Evolutionary conservation across 305 asterid genomes (phyloP), one percentile per base, ranked within the genome.

Genomic region (Fraxinus albicans): DNA sequence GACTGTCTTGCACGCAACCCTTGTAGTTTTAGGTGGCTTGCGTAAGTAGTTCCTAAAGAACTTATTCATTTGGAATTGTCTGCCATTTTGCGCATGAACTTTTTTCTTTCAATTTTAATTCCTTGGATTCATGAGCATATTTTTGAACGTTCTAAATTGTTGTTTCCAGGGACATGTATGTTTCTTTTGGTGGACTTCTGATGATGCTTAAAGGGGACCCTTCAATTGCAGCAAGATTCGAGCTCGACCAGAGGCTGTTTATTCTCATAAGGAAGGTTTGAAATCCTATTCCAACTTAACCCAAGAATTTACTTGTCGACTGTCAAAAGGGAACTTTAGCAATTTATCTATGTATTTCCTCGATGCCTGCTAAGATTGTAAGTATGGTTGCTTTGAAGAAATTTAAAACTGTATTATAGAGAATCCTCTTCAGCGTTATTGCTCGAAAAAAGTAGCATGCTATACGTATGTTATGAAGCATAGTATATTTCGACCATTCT

Each of bases 121-220:
- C 44, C 0, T 8, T 38, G 12, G 44, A 38, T 38, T 38, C 44
- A 38, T 38, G 44, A 8, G 44, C 44, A 38, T 34, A 0, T 34
- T 34, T 38, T 38, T 38, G 1, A 78, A 25, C 38, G 47, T 13
- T 80, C 63, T 77, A 69, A 21, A 36, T n/a, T 74, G 75, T 80
- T 85, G 84, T 42, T 9, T 86, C 76, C 95, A 95, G 99, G 86
- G 97, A 91, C 82, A 88, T 94, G 75, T 89, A 88, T 73, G 97
- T 93, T 44, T 95, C 98, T 6, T 95, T 95, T 80, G 97, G 97
- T 84, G 98, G 98, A 81, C 98, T 93, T 76, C 91, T 93, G 88
- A 93, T 95, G 98, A 82, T 86, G 93, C 94, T 95, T 76, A 93
- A 89, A 83, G 99, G 97, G 23, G 99, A 95, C 83, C 93, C 94